Evolutionary conservation across 495 filamentous ascomycete genomes (phyloP).

Genomic region (Hypoxylon intermedium): DNA sequence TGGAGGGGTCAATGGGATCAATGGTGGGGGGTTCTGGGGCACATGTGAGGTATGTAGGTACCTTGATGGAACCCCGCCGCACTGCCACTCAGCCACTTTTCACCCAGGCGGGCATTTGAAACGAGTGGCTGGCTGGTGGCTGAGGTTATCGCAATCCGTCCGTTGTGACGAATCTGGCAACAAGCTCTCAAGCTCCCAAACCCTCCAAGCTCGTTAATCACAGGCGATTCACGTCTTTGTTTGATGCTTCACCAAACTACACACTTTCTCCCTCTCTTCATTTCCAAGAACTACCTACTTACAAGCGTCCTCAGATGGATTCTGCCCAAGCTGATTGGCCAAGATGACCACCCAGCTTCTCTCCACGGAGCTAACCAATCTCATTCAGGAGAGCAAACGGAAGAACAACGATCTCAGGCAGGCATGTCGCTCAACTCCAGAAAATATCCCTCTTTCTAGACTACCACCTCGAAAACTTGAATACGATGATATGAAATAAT

Average conservation of each 20-base stretch:
- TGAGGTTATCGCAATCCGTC: slow-evolving; percentile 8
- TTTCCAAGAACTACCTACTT: neutral
- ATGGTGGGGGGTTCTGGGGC: neutral
- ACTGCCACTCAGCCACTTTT: too few relatives aligned
- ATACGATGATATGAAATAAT: too few relatives aligned
- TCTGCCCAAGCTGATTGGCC: slow-evolving; percentile 37
- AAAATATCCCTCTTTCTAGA: neutral
- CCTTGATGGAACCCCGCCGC: neutral
- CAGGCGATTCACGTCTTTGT: too few relatives aligned
- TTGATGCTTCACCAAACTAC: neutral
- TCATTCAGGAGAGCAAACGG: slow-evolving; percentile 94
- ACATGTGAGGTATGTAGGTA: neutral
- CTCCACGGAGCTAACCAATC: slow-evolving; percentile 84
- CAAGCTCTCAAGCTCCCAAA: slow-evolving; percentile 35
- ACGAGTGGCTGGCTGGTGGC: slow-evolving; percentile 15
- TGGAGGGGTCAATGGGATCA: slow-evolving; percentile 29
- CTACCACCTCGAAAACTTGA: too few relatives aligned
- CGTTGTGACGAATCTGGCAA: slow-evolving; percentile 41
- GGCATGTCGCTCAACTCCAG: slow-evolving; percentile 57
- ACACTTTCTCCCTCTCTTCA: neutral
- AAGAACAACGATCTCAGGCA: slow-evolving; percentile 88
- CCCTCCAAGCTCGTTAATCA: too few relatives aligned
- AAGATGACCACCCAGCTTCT: slow-evolving; percentile 95
- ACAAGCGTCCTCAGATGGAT: slow-evolving; percentile 33
- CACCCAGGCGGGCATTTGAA: too few relatives aligned